Percentiles rank a stretch among this genome's conserved stretches.
phyloP scores from a whole-genome alignment of 2,329 filamentous ascomycete genomes.

The Microsporum audouinii region DNA sequence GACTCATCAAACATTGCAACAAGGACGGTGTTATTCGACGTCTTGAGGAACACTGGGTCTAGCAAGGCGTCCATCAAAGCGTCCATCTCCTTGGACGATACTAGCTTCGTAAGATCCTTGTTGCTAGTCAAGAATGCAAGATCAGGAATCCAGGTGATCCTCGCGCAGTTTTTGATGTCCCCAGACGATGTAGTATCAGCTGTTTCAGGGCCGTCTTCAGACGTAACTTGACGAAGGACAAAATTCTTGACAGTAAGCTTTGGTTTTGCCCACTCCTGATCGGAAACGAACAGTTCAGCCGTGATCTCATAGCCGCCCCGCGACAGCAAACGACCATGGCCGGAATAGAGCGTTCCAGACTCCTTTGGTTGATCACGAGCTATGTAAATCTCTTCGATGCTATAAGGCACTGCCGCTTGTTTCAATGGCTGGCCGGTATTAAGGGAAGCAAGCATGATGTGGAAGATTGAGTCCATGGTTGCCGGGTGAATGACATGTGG shows the following conservation, averaged over 20 bases:
- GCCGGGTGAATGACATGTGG: slow-evolving; percentile 15
- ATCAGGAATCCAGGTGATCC: no score
- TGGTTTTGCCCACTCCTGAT: background rate
- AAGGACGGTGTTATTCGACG: no score
- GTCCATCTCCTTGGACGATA: no score
- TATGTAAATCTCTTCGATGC: slow-evolving; percentile 5
- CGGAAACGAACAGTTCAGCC: background rate
- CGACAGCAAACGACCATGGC: background rate
- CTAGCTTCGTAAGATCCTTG: no score
- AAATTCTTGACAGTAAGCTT: background rate
- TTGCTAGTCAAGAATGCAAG: no score
- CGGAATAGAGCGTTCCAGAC: background rate
- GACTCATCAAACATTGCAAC: no score
- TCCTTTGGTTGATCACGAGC: background rate
- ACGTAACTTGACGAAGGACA: background rate
- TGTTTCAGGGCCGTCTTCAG: background rate
- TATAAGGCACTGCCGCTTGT: background rate
- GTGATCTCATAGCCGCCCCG: background rate
- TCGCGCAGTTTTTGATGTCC: background rate
- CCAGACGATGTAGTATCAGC: background rate
- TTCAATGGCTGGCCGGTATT: slow-evolving; percentile 4
- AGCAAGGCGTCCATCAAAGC: no score
- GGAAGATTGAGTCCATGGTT: slow-evolving; percentile 17
- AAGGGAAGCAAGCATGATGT: slow-evolving; percentile 3
- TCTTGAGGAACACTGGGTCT: no score